A percentile compares a stretch with the other conserved stretches of the same genome.
phyloP scores from a whole-genome alignment of 805 yeast genomes.

The Starmerella sirachaensis region DNA sequence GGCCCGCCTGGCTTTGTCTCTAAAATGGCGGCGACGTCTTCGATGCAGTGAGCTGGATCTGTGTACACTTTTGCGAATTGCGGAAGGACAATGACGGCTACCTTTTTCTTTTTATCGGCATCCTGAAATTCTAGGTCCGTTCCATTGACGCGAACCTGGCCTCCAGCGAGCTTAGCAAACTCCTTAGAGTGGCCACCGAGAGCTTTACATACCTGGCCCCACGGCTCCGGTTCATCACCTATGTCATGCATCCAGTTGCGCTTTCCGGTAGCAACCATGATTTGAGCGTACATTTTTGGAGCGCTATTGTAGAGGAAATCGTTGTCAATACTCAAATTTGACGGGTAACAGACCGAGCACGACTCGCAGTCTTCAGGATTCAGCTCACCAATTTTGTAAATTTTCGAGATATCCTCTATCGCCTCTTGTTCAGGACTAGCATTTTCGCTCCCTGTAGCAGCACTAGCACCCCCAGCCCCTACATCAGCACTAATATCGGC shows the following conservation, averaged over 20 bases:
- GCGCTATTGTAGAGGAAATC: conserved; percentile 58
- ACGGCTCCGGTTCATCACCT: conserved; percentile 26
- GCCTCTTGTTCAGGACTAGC: too few species aligned
- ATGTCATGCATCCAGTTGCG: conserved; percentile 79
- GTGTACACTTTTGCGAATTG: conserved; percentile 28
- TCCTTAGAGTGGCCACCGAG: conserved; percentile 25
- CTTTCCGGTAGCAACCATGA: conserved; percentile 73
- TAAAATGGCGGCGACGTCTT: conserved; percentile 17
- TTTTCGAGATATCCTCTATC: conserved; percentile 7
- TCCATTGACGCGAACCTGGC: conserved; percentile 21
- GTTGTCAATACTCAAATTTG: conserved; percentile 37
- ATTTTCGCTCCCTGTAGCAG: too few species aligned
- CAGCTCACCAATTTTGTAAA: conserved; percentile 15
- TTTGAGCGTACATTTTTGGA: conserved; percentile 54
- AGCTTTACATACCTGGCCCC: conserved; percentile 28
- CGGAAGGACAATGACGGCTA: conserved; percentile 20
- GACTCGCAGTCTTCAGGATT: conserved; percentile 18
- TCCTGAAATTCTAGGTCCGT: conserved; percentile 22
- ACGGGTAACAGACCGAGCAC: conserved; percentile 19
- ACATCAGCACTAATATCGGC: too few species aligned
- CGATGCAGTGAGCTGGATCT: conserved; percentile 23
- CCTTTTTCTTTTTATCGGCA: conserved; percentile 9
- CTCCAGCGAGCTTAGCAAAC: conserved; percentile 18
- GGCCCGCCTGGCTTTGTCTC: conserved; percentile 11
- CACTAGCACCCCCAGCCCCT: too few species aligned